Conservation (phyloP, 1,139 yeast species). For the Pichia sp. region DNA sequence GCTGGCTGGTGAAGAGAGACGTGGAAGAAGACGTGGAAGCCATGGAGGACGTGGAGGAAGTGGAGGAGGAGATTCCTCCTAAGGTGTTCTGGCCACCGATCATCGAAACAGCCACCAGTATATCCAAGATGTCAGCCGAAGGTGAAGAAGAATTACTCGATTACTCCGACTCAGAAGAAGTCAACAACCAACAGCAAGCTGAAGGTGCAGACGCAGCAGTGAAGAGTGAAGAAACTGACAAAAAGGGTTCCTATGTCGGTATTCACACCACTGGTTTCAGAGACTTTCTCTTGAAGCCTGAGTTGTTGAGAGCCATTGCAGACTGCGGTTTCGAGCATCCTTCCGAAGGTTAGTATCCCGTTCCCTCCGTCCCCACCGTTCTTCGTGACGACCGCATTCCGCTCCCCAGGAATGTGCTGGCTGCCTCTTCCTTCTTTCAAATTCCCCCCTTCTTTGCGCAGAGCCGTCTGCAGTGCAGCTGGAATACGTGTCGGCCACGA, state of each 20-base stretch:
- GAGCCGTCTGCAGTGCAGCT: too few species aligned
- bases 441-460: background rate
- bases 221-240: conserved; percentile 59
- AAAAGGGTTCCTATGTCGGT: conserved; percentile 97
- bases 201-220: conserved; percentile 51
- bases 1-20: too few species aligned
- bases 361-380: background rate
- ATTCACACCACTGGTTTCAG: conserved; percentile 98
- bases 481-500: too few species aligned
- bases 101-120: background rate
- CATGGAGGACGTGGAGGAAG: background rate
- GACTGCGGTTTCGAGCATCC: conserved; percentile 99
- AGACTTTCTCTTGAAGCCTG: conserved; percentile 94
- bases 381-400: too few species aligned
- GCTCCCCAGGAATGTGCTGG: background rate
- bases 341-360: conserved; percentile 77
- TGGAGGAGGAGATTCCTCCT: background rate
- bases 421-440: conserved; percentile 3
- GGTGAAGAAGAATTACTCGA: conserved; percentile 99
- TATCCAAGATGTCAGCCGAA: conserved; percentile 64
- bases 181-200: conserved; percentile 45
- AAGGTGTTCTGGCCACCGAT: too few species aligned
- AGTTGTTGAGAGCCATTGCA: conserved; percentile 92
- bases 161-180: conserved; percentile 97
- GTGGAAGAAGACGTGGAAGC: too few species aligned